A percentile compares a stretch with the other conserved stretches of the same genome.
Evolutionary conservation across 1,139 yeast genomes (phyloP).

Genomic region (Pichia sp.): DNA sequence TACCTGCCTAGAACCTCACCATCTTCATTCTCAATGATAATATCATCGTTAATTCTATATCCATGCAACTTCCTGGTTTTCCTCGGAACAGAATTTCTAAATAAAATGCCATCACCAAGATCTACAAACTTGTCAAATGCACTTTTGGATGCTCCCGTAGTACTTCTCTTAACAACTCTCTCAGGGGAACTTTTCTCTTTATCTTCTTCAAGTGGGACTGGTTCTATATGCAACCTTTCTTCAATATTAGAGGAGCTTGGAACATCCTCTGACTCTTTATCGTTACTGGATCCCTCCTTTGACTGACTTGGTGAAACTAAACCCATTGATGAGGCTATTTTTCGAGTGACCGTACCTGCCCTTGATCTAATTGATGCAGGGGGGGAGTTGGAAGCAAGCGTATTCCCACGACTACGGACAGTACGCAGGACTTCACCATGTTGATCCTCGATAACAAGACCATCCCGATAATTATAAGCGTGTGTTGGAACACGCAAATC

Average conservation of each 20-base stretch:
- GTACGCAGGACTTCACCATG: conserved; percentile 66
- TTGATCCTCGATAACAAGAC: conserved; percentile 71
- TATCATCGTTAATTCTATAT: conserved; percentile 61
- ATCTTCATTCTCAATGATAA: conserved; percentile 83
- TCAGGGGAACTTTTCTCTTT: not conserved
- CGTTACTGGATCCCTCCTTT: not conserved
- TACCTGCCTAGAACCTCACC: conserved; percentile 89
- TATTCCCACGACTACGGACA: conserved; percentile 17
- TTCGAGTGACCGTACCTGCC: conserved; percentile 12
- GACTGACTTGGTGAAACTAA: conserved; percentile 3
- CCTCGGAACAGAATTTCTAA: conserved; percentile 15
- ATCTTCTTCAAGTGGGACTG: not conserved
- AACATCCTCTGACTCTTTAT: not conserved
- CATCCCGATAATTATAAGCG: conserved; percentile 71
- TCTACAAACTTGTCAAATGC: conserved; percentile 14
- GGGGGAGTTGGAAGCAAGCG: conserved; percentile 9
- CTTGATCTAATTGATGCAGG: conserved; percentile 9
- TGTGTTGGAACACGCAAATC: conserved; percentile 35
- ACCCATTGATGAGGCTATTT: conserved; percentile 14
- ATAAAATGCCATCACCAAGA: conserved; percentile 14
- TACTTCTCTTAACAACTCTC: conserved; percentile 1
- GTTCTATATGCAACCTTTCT: not conserved
- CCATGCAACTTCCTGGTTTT: conserved; percentile 37
- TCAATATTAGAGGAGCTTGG: not conserved
- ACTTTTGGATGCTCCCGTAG: conserved; percentile 7